phyloP scores from a whole-genome alignment of 2,329 filamentous ascomycete genomes.

The Monosporascus cannonballus region DNA sequence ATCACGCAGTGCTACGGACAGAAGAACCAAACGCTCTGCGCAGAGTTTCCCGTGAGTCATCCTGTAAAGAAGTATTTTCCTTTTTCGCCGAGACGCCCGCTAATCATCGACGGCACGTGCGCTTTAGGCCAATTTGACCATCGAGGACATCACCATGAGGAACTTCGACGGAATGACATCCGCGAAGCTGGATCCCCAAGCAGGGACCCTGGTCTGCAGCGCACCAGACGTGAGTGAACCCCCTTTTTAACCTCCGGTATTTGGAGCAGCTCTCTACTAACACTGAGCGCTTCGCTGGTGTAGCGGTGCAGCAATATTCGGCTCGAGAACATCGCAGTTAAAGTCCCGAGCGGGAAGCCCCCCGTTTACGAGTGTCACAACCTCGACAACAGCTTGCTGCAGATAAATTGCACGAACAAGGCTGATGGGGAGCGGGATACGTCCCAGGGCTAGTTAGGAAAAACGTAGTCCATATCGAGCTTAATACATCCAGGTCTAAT shows the following conservation, averaged over 20 bases:
- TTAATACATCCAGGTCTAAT: too few relatives aligned
- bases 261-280: neutral
- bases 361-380: slow-evolving; percentile 15
- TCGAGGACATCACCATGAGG: slow-evolving; percentile 15
- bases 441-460: slow-evolving; percentile 3
- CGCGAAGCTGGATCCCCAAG: slow-evolving; percentile 10
- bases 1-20: slow-evolving; percentile 59
- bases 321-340: slow-evolving; percentile 11
- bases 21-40: slow-evolving; percentile 27
- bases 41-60: slow-evolving; percentile 25
- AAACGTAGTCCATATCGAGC: neutral
- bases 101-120: neutral
- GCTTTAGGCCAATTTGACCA: slow-evolving; percentile 12
- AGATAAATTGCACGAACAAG: slow-evolving; percentile 8
- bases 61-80: neutral
- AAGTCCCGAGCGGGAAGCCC: slow-evolving; percentile 9
- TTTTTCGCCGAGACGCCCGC: neutral
- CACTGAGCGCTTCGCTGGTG: neutral
- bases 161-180: slow-evolving; percentile 14
- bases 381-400: slow-evolving; percentile 10
- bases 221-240: slow-evolving; percentile 11
- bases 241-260: neutral
- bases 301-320: slow-evolving; percentile 13
- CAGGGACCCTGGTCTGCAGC: slow-evolving; percentile 13
- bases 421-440: slow-evolving; percentile 8